A percentile compares a stretch with the other conserved stretches of the same genome.
These are phyloP conservation scores for Biscogniauxia marginata DNA, from an alignment of 2,329 filamentous ascomycete species.

Conservation along the genomic window DNA sequence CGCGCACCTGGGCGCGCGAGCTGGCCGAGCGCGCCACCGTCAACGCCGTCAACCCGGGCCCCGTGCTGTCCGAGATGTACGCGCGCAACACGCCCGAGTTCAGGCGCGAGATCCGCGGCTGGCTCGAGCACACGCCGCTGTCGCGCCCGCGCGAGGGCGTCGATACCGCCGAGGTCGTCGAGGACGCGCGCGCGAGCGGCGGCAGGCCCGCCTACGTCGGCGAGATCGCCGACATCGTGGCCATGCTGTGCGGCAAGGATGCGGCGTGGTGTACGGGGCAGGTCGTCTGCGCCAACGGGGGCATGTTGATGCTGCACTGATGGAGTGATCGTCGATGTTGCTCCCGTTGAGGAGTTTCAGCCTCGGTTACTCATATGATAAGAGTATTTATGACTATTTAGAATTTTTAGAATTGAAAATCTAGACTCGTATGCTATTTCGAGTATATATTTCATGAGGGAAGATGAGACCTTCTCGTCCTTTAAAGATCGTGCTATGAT, in stretches of 20 bases:
- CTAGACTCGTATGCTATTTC: too few relatives aligned
- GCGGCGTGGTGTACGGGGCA: slow-evolving; percentile 77
- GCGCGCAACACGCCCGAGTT: slow-evolving; percentile 42
- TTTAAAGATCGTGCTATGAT: too few relatives aligned
- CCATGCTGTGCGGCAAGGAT: slow-evolving; percentile 71
- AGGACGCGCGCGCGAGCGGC: slow-evolving; percentile 53
- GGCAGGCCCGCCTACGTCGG: slow-evolving; percentile 62
- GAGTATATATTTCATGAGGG: too few relatives aligned
- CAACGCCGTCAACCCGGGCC: slow-evolving; percentile 58
- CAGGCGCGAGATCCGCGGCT: slow-evolving; percentile 41
- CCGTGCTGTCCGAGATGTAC: slow-evolving; percentile 55
- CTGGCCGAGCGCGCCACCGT: slow-evolving; percentile 52
- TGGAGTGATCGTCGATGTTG: slow-evolving; percentile 1
- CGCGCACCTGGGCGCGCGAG: slow-evolving; percentile 58
- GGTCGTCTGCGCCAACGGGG: slow-evolving; percentile 78
- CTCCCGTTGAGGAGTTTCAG: neutral
- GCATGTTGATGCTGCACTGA: slow-evolving; percentile 34
- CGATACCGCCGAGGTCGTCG: slow-evolving; percentile 62
- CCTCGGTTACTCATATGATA: neutral
- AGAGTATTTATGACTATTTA: too few relatives aligned
- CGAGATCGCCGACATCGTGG: slow-evolving; percentile 74
- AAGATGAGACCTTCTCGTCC: too few relatives aligned
- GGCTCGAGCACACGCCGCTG: slow-evolving; percentile 57
- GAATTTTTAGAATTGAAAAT: too few relatives aligned
- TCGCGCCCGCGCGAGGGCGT: slow-evolving; percentile 58